A percentile compares a stretch with the other conserved stretches of the same genome.
Conservation (phyloP, 306 rosid genomes). For the Hippophae tibetana region DNA sequence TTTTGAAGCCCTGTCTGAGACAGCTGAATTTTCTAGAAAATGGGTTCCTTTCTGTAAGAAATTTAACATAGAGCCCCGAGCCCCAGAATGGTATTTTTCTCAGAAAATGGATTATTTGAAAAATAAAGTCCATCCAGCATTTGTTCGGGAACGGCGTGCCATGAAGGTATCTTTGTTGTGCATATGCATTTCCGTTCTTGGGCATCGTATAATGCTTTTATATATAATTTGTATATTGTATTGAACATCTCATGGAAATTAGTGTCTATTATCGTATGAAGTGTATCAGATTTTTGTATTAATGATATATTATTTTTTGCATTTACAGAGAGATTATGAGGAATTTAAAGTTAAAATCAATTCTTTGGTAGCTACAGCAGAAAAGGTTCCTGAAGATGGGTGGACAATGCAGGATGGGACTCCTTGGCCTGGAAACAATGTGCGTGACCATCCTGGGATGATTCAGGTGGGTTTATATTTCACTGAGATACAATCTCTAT, state of each 20-base stretch:
- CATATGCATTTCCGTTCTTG: neutral
- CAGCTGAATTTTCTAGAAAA: constrained; percentile 82
- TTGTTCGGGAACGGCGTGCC: constrained; percentile 91
- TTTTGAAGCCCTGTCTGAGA: constrained; percentile 97
- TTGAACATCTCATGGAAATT: neutral
- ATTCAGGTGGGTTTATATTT: constrained; percentile 62
- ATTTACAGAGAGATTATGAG: constrained; percentile 78
- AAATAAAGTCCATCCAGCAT: constrained; percentile 83
- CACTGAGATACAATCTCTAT: neutral
- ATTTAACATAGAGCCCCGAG: constrained; percentile 73
- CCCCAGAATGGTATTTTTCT: constrained; percentile 89
- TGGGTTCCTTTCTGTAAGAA: constrained; percentile 90
- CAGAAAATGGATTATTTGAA: constrained; percentile 84
- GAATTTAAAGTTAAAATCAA: constrained; percentile 86
- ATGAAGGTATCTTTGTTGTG: constrained; percentile 57
- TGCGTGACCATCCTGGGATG: constrained; percentile 98
- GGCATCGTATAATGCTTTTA: neutral
- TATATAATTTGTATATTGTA: neutral
- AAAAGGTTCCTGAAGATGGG: constrained; percentile 93
- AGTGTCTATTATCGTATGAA: neutral
- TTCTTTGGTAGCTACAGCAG: constrained; percentile 75
- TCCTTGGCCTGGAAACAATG: constrained; percentile 98
- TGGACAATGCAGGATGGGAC: constrained; percentile 99
- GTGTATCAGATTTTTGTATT: constrained; percentile 1
- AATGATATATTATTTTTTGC: constrained; percentile 1